Base-by-base conservation (phyloP, 2,329 filamentous ascomycete genomes). In the Arthrobotrys sphaeroides region DNA sequence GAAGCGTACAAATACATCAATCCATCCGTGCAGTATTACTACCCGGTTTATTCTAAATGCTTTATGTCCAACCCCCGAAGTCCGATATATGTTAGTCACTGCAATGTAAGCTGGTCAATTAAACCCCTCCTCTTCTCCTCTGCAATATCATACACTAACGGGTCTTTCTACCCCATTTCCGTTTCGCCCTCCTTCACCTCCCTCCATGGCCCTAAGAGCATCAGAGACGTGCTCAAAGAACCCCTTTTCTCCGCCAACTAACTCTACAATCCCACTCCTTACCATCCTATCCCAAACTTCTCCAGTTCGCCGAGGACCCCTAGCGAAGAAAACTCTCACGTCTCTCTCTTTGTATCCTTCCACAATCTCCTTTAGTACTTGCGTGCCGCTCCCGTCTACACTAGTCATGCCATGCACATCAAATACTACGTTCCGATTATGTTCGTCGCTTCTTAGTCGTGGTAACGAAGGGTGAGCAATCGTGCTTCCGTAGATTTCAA, bases 361-460 rank as follows among this genome's bases (percentile, higher is more conserved):
- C 13, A 99, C 92, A 78, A 98, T 98, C 83, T 98, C 95, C 51
- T 88, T 87, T 1, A 99, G 85, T 0, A 98, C 94, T 83, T 98
- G 95, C 0, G 92, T 91, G 0, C 94, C 95, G 0, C 93, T 96
- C 4, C 93, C 95, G 81, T 99, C 95, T 79, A 99, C 89, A 26
- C 91, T 91, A 0, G 94, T 97, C 2, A 99, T 95, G n/a, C 95
- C 95, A 79, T 98, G 94, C 5, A 98, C 93, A 81, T 99, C 95
- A 80, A 99, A 98, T 77, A 99, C 93, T 82, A 99, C 86, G 81
- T 97, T 97, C 79, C 89, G 88, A 81, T 97, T 97, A 80, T 92
- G 90, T 75, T 94, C 90, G n/a, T 89, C 87, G 13, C 61, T 85
- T 3, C 94, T 87, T 12, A 96, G 86, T 1, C 91, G 88, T 0